Conservation (phyloP, 23 red algal genomes). For the Cyanidioschyzon merolae region DNA sequence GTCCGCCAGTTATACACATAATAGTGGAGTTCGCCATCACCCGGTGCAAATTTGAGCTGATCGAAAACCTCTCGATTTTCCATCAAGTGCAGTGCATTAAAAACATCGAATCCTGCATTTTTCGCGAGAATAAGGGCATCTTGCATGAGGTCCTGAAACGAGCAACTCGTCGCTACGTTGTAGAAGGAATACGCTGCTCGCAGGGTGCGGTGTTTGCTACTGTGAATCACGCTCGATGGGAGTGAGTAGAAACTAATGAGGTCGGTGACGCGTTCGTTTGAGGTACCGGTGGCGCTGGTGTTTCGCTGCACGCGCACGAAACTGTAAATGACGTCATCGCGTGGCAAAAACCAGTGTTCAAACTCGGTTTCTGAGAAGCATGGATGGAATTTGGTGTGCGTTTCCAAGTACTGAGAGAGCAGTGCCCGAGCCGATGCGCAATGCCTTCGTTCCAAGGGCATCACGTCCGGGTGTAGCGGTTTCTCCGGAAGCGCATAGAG, state of each 20-base stretch:
- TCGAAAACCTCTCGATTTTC: constrained; percentile 58
- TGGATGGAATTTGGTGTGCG: constrained; percentile 28
- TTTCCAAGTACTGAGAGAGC: constrained; percentile 26
- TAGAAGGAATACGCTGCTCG: constrained; percentile 90
- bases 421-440: constrained; percentile 39
- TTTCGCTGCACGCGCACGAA: constrained; percentile 54
- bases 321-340: constrained; percentile 62
- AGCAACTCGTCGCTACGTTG: constrained; percentile 29
- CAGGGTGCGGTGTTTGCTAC: constrained; percentile 48
- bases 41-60: constrained; percentile 60
- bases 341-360: constrained; percentile 71
- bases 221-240: constrained; percentile 66
- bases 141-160: constrained; percentile 43
- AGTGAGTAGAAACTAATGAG: constrained; percentile 75
- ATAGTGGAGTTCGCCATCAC: constrained; percentile 80
- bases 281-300: neutral
- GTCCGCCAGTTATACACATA: constrained; percentile 92
- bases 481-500: constrained; percentile 53
- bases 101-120: constrained; percentile 70
- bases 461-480: constrained; percentile 25
- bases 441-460: constrained; percentile 35
- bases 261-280: constrained; percentile 45
- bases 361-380: constrained; percentile 43
- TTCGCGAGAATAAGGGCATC: constrained; percentile 68
- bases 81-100: constrained; percentile 87